Conservation (phyloP, 169 alveolate genomes). For the Pseudocohnilembus persalinus region DNA sequence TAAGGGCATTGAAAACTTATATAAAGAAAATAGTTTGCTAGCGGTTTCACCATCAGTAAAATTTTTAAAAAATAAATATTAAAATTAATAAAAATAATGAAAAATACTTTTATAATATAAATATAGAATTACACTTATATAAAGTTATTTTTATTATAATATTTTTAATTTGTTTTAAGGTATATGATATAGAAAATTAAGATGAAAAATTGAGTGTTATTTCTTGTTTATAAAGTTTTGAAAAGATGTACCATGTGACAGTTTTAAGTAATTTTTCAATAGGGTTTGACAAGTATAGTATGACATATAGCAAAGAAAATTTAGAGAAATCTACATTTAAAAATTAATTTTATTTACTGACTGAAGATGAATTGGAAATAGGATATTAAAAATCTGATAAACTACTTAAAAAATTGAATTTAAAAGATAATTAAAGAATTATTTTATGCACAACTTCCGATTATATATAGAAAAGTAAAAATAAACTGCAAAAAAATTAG, state of each 20-base stretch:
- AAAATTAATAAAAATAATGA: no score
- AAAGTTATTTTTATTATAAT: no score
- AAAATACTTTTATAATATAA: no score
- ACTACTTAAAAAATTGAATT: background rate
- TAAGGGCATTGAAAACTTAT: no score
- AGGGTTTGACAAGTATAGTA: background rate
- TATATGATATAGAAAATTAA: background rate
- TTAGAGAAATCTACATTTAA: background rate
- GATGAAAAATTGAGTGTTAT: background rate
- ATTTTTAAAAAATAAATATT: no score
- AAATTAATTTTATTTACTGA: no score
- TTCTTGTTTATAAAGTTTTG: background rate
- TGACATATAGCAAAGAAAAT: background rate
- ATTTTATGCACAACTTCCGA: background rate
- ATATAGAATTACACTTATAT: no score
- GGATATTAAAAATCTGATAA: background rate
- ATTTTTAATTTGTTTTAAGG: no score
- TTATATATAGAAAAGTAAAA: no score
- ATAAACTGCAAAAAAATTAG: background rate
- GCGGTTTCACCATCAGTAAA: background rate
- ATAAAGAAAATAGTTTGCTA: background rate
- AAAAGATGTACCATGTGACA: background rate
- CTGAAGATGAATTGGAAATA: background rate
- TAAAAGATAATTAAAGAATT: background rate
- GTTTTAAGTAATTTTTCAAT: background rate